Conservation (phyloP, 345 rosid species). For the Citrus hindsii region DNA sequence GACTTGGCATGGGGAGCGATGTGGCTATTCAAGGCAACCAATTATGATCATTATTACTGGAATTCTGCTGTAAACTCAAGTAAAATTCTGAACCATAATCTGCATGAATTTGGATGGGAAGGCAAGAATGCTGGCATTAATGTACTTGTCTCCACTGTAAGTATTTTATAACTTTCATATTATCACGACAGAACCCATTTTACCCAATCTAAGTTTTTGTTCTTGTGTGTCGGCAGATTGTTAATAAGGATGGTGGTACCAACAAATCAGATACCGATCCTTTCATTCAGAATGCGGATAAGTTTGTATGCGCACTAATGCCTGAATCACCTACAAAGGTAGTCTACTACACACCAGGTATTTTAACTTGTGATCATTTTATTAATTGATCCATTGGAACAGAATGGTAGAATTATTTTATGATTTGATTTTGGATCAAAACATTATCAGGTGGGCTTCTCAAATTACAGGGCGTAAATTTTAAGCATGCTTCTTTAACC, state of each 20-base stretch:
- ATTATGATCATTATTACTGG: slow-evolving; percentile 35
- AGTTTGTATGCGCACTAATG: slow-evolving; percentile 38
- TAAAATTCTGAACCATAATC: too few species aligned
- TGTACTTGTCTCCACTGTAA: slow-evolving; percentile 66
- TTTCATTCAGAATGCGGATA: slow-evolving; percentile 35
- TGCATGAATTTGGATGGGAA: slow-evolving; percentile 79
- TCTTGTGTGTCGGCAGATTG: slow-evolving; percentile 12
- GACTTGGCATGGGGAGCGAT: slow-evolving; percentile 88
- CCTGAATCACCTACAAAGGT: slow-evolving; percentile 54
- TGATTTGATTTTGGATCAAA: too few species aligned
- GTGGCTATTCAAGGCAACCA: slow-evolving; percentile 76
- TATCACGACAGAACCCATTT: not conserved
- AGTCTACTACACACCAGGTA: slow-evolving; percentile 49
- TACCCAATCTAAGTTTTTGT: not conserved
- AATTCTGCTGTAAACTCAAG: slow-evolving; percentile 17
- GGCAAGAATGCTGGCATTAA: slow-evolving; percentile 70
- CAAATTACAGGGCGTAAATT: slow-evolving; percentile 42
- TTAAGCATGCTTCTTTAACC: slow-evolving; percentile 47
- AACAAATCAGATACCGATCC: not conserved
- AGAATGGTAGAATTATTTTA: too few species aligned
- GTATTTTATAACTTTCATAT: not conserved
- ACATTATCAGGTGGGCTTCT: slow-evolving; percentile 43
- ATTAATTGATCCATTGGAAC: not conserved
- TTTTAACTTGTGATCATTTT: not conserved
- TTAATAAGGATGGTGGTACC: slow-evolving; percentile 3